Base-by-base conservation (phyloP, 106 monocot species). In the Xerophyta viscosa region DNA sequence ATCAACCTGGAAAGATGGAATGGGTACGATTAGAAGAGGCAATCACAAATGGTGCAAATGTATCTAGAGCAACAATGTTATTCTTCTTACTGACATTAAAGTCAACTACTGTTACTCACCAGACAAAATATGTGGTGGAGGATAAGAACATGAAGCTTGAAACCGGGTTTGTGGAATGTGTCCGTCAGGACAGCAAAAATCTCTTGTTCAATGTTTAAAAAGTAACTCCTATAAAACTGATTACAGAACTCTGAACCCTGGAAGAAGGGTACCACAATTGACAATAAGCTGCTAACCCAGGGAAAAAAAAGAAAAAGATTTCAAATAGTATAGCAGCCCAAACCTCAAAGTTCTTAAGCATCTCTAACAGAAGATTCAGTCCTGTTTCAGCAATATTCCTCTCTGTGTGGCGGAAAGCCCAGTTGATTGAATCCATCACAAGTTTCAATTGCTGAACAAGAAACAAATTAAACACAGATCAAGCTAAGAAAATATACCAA, bases 401-500 rank as follows among this genome's bases (percentile, higher is more conserved):
- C 78, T 96, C 96, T 7, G 96, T 96, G 58, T 96, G 96, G 36
- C 96, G 80, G 54, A 89, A 96, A 48, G 96, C 96, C 96, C 96
- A 96, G 48, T 73, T 89, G 61, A 96, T 84, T 3, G 96, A 96
- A 63, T 96, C 89, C 78, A 96, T 86, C 1, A 96, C 85, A 41
- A 96, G 78, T 29, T 89, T 85, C 60, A 96, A 62, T 96, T 96
- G 96, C 96, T 96, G 78, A 3, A 29, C 13, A 39, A 8, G 33
- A n/a, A n/a, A 64, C 39, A 2, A 43, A 37, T 14, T 1, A 43
- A 41, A 43, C 23, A 17, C 39, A 41, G 2, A 52, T 27, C 2
- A 33, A 33, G 33, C 5, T 8, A 17, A 3, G 33, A 33, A 33
- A 11, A 5, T 33, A 6, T 33, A 33, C 33, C 7, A 33, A 33